Base-by-base conservation (phyloP, 2,329 filamentous ascomycete genomes). In the Pseudonectria buxi region DNA sequence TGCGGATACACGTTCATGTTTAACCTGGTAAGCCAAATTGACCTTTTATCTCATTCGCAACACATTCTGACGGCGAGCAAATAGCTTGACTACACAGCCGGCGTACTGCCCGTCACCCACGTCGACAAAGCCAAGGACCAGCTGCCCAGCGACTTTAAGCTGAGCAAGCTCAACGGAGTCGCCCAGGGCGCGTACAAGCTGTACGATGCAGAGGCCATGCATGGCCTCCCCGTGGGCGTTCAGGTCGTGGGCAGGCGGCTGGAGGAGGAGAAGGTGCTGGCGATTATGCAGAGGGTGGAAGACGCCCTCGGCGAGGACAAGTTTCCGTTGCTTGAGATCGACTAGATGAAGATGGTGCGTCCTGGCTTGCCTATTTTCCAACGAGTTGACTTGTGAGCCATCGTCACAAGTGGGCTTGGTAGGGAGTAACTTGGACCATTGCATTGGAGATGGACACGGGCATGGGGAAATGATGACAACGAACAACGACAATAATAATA, bases 1-100 rank as follows among this genome's bases (percentile, higher is more conserved):
- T 95, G 89, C 52, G 88, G 87, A 1, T 95, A 96, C 55, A 95
- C 89, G 0, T 95, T 95, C 57, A 63, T 95, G 37, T 96, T 92
- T 67, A 95, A 95, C 51, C 47, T 95, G 53, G 81, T 85, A 64
- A 61, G 76, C 65, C 6, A 6, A 31, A n/a, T n/a, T n/a, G n/a
- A 7, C 10, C 15, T 6, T 24, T 7, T 16, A 10, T 10, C 3
- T 7, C 7, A 2, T 11, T 10, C 4, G 10, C 14, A 5, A 4
- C 4, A 7, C n/a, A 9, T 4, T n/a, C n/a, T n/a, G n/a, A n/a
- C n/a, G n/a, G n/a, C n/a, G n/a, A n/a, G n/a, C 18, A 10, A 9
- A 14, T 43, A 86, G 77, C 76, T 95, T 32, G 90, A 95, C 56
- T 95, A 95, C 61, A 77, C 84, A 1, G 75, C 77, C 10, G 89